phyloP scores from a whole-genome alignment of 202 grass and related monocot species.

The Schoenoplectus triqueter region DNA sequence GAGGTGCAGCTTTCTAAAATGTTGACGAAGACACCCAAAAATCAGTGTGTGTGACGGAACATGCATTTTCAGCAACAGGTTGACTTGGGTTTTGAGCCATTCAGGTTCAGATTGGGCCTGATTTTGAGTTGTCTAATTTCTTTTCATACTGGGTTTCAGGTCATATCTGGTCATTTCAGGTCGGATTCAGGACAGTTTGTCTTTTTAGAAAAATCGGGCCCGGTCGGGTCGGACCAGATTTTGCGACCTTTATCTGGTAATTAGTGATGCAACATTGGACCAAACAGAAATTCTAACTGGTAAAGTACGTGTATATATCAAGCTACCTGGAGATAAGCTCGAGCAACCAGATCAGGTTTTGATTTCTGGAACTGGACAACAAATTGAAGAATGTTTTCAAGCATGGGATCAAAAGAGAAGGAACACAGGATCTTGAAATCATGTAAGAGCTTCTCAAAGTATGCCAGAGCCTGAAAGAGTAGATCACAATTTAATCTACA shows the following conservation, averaged over 20 bases:
- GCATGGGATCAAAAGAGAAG: constrained; percentile 59
- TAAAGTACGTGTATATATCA: constrained; percentile 21
- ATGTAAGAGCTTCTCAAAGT: constrained; percentile 94
- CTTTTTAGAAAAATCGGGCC: too few relatives aligned
- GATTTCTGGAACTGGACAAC: constrained; percentile 89
- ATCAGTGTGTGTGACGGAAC: neutral
- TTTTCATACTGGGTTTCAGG: too few relatives aligned
- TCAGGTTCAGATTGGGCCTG: too few relatives aligned
- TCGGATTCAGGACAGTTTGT: too few relatives aligned
- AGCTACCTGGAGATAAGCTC: constrained; percentile 85
- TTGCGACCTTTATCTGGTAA: neutral
- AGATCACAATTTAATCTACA: neutral
- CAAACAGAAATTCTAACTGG: neutral
- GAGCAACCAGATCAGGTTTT: constrained; percentile 85
- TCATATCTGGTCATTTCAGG: too few relatives aligned
- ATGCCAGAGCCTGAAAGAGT: constrained; percentile 65
- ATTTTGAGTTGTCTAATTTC: too few relatives aligned
- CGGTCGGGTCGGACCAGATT: too few relatives aligned
- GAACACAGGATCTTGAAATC: constrained; percentile 81
- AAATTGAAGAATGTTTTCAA: constrained; percentile 80
- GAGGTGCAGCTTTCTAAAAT: neutral
- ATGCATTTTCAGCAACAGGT: neutral
- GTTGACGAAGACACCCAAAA: neutral
- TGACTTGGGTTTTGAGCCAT: neutral
- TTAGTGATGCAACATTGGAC: neutral